Base-by-base conservation (phyloP, 2,329 filamentous ascomycete genomes). In the Xylariales sp. region DNA sequence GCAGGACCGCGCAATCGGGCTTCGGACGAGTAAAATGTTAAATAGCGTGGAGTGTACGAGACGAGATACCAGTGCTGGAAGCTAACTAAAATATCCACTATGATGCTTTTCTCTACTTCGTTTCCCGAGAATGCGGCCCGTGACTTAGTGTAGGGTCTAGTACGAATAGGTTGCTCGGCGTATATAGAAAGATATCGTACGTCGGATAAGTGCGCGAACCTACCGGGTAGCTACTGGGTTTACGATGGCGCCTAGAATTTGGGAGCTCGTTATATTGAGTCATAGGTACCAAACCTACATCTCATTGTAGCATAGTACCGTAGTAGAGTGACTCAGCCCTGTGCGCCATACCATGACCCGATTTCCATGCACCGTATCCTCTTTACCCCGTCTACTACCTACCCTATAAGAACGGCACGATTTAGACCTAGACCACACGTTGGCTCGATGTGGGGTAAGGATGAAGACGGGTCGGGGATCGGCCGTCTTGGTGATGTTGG, bases 301-400 rank as follows among this genome's bases (percentile, higher is more conserved):
- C 34, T 30, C 52, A 66, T 56, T 57, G 32, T 59, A 34, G 54
- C 53, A 23, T 56, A 16, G 41, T 55, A 30, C 28, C 10, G 28
- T 16, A 48, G 41, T 18, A 64, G 30, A 46, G 50, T 68, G 65
- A 68, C 60, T 68, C 65, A 64, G 56, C 56, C 56, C 61, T 68
- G 45, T 43, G 30, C 50, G 7, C 57, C 34, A 52, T 41, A 30
- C 50, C 41, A 34, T 49, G 16, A 10, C 36, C 49, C 32, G 54
- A n/a, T 32, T 49, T 49, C 39, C 49, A 64, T 57, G 45, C 28
- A 30, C 30, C 23, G 18, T 39, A 36, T 55, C 39, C 48, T 34
- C 23, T 34, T 41, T 48, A 18, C 46, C 28, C 6, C 30, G 3
- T 30, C 53, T 43, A 10, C 46, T 34, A 32, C 32, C 39, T 39